Percentiles rank a stretch among this genome's conserved stretches.
These are phyloP conservation scores for Capillidium heterosporum DNA, from an alignment of 371 early-diverging fungal species.

Conservation along the genomic window DNA sequence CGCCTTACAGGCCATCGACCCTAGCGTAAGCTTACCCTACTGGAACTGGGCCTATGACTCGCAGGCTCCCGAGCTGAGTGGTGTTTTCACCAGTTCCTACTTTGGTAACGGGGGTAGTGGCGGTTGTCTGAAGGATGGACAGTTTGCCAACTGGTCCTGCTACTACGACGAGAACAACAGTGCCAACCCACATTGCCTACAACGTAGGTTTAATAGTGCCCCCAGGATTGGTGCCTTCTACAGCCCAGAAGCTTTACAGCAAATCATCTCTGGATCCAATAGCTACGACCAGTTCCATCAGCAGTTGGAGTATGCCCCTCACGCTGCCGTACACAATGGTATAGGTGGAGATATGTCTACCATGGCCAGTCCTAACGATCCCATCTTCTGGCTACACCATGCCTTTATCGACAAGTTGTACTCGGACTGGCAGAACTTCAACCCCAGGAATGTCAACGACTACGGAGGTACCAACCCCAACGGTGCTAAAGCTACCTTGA, in stretches of 20 bases:
- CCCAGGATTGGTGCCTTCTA: constrained; percentile 14
- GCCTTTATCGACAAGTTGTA: neutral
- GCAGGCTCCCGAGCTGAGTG: constrained; percentile 7
- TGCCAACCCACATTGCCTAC: neutral
- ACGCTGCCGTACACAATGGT: constrained; percentile 22
- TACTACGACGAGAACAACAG: neutral
- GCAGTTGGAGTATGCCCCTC: constrained; percentile 20
- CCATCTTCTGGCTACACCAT: constrained; percentile 4
- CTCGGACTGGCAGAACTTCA: neutral
- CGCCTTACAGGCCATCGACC: neutral
- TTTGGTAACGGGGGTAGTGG: neutral
- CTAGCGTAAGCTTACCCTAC: constrained; percentile 2
- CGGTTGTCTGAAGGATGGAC: neutral
- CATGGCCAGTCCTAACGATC: constrained; percentile 10
- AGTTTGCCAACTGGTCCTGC: neutral
- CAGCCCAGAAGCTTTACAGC: constrained; percentile 9
- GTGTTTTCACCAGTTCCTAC: constrained; percentile 3
- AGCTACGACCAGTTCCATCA: constrained; percentile 16
- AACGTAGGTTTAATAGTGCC: constrained; percentile 1
- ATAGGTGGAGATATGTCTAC: constrained; percentile 24
- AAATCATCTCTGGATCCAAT: constrained; percentile 9
- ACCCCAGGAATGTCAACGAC: neutral
- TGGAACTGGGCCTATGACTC: constrained; percentile 10
- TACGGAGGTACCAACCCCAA: neutral
- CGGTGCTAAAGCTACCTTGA: neutral